Evolutionary conservation across 129 eudicot species (phyloP).

Genomic region (Sambucus nigra): DNA sequence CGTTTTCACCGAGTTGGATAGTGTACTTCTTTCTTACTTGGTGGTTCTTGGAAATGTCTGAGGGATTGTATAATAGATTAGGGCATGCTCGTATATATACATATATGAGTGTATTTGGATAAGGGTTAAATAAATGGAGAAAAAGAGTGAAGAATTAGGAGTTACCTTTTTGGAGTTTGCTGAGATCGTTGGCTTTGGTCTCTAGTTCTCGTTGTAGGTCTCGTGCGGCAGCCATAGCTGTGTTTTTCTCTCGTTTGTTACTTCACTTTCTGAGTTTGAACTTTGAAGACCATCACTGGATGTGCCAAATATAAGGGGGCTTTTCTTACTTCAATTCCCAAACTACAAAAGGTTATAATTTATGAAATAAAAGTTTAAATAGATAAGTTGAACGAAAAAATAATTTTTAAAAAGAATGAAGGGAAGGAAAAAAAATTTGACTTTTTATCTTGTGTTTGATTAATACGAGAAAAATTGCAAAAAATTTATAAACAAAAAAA

Average conservation of each 20-base stretch:
- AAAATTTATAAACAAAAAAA: too few species aligned
- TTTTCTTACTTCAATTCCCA: too few species aligned
- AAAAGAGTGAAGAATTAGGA: not conserved
- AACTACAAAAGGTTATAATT: too few species aligned
- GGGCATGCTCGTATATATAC: not conserved
- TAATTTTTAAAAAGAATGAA: too few species aligned
- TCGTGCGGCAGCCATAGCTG: conserved; percentile 38
- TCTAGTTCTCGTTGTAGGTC: conserved; percentile 78
- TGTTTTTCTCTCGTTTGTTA: not conserved
- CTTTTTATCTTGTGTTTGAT: too few species aligned
- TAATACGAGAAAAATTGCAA: too few species aligned
- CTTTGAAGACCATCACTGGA: too few species aligned
- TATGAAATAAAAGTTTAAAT: too few species aligned
- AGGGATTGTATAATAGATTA: not conserved
- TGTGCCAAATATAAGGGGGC: too few species aligned
- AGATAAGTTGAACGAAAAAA: too few species aligned
- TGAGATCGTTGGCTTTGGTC: conserved; percentile 80
- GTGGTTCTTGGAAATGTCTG: conserved; percentile 84
- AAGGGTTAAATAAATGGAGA: not conserved
- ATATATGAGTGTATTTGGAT: not conserved
- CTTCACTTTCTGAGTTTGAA: too few species aligned
- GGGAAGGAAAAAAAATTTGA: too few species aligned
- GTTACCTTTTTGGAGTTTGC: conserved; percentile 78
- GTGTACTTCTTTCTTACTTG: conserved; percentile 90
- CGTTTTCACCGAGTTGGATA: conserved; percentile 96